phyloP scores from a whole-genome alignment of 228 moss, liverwort and hornwort species.

The Sphagnum magellanicum region DNA sequence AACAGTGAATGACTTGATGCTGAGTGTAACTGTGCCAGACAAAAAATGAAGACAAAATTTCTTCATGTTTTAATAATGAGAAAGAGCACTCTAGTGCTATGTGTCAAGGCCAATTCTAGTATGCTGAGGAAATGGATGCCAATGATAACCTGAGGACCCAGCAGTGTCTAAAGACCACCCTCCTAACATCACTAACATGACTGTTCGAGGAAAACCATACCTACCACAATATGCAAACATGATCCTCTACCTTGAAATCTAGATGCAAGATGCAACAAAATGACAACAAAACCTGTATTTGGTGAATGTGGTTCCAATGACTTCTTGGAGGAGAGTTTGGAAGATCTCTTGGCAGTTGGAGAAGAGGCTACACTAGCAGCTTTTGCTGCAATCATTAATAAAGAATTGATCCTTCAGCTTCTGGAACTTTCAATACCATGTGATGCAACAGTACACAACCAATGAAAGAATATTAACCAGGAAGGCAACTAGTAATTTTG shows the following conservation, averaged over 20 bases:
- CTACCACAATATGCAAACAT: no score
- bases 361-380: conserved; percentile 98
- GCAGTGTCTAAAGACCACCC: no score
- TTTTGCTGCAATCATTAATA: conserved; percentile 55
- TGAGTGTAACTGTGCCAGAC: conserved; percentile 81
- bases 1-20: conserved; percentile 94
- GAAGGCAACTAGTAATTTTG: background rate
- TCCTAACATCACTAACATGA: no score
- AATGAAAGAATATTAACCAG: background rate
- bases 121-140: no score
- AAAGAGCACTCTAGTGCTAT: no score
- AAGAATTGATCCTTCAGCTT: background rate
- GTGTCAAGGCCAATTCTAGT: no score
- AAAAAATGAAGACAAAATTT: background rate
- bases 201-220: no score
- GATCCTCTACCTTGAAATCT: no score
- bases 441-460: background rate
- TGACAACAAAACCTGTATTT: conserved; percentile 5
- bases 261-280: conserved; percentile 4
- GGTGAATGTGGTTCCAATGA: conserved; percentile 59
- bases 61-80: no score
- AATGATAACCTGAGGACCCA: no score
- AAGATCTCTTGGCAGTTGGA: conserved; percentile 60
- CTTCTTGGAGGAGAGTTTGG: conserved; percentile 62
- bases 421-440: background rate